phyloP scores from a whole-genome alignment of 2,329 filamentous ascomycete genomes.

The Emydomyces testavorans region DNA sequence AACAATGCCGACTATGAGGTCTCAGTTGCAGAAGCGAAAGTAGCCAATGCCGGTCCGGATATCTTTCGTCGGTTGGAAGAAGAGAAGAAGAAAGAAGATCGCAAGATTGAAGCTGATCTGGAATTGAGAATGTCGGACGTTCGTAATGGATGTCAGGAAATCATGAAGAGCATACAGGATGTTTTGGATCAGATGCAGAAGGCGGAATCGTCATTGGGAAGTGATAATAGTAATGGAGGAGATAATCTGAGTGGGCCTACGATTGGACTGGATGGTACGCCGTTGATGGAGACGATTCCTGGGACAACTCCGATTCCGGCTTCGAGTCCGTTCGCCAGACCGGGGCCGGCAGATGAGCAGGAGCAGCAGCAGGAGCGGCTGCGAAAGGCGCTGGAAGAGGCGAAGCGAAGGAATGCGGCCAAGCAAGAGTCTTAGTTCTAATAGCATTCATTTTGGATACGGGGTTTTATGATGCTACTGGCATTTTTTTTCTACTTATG shows the following conservation, averaged over 20 bases:
- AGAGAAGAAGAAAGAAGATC: conserved; percentile 41
- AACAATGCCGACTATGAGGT: conserved; percentile 44
- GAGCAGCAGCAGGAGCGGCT: conserved; percentile 39
- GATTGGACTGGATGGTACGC: neutral
- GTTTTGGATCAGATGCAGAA: conserved; percentile 30
- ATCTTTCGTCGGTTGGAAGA: conserved; percentile 34
- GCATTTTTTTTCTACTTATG: neutral
- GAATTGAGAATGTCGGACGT: conserved; percentile 34
- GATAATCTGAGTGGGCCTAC: neutral
- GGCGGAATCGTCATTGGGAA: conserved; percentile 10
- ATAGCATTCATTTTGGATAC: neutral
- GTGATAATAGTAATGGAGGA: neutral
- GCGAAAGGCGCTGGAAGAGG: conserved; percentile 42
- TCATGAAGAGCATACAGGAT: conserved; percentile 29
- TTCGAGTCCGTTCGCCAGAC: neutral
- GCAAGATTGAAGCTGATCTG: conserved; percentile 35
- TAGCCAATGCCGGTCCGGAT: conserved; percentile 33
- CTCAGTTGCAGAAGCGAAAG: conserved; percentile 43
- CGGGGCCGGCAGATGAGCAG: neutral
- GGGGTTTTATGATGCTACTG: neutral
- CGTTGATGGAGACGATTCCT: neutral
- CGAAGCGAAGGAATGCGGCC: conserved; percentile 43
- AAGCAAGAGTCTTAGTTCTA: conserved; percentile 14
- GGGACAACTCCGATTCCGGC: neutral
- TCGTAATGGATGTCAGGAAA: conserved; percentile 29